These are phyloP conservation scores for Chaetomium cochliodes DNA, from an alignment of 495 filamentous ascomycete species.

Conservation along the genomic window DNA sequence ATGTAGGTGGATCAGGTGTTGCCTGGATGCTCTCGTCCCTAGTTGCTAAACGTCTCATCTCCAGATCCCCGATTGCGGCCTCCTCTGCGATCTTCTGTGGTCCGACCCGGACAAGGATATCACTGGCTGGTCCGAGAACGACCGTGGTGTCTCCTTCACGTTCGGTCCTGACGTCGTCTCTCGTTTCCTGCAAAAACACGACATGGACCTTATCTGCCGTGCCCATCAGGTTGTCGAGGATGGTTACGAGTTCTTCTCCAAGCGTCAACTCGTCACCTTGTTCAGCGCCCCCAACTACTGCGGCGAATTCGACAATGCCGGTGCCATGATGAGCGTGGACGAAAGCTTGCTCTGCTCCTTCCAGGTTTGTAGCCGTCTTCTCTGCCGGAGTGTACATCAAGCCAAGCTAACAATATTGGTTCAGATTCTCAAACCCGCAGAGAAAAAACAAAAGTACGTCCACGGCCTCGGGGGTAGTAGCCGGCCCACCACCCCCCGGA, in stretches of 20 bases:
- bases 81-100: conserved; percentile 96
- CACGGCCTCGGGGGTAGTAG: conserved; percentile 77
- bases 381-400: background rate
- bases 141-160: conserved; percentile 97
- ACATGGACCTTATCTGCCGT: conserved; percentile 99
- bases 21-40: background rate
- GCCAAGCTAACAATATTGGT: conserved; percentile 24
- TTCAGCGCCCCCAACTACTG: conserved; percentile 99
- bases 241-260: conserved; percentile 99
- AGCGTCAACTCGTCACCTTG: conserved; percentile 93
- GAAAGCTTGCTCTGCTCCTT: conserved; percentile 98
- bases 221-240: conserved; percentile 99
- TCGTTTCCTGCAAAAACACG: conserved; percentile 97
- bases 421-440: conserved; percentile 97
- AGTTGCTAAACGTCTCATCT: conserved; percentile 33
- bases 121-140: conserved; percentile 99
- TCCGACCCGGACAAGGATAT: conserved; percentile 99
- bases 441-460: conserved; percentile 99
- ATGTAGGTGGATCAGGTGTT: conserved; percentile 59
- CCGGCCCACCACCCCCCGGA: conserved; percentile 85
- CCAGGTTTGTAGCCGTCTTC: conserved; percentile 68
- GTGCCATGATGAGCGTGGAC: conserved; percentile 99
- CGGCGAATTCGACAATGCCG: conserved; percentile 98
- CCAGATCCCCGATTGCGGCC: conserved; percentile 96
- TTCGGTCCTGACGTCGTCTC: conserved; percentile 99